Percentiles rank a stretch among this genome's conserved stretches.
Evolutionary conservation across 1,284 basidiomycete species (phyloP).

Genomic region (Ganoderma lingzhi): DNA sequence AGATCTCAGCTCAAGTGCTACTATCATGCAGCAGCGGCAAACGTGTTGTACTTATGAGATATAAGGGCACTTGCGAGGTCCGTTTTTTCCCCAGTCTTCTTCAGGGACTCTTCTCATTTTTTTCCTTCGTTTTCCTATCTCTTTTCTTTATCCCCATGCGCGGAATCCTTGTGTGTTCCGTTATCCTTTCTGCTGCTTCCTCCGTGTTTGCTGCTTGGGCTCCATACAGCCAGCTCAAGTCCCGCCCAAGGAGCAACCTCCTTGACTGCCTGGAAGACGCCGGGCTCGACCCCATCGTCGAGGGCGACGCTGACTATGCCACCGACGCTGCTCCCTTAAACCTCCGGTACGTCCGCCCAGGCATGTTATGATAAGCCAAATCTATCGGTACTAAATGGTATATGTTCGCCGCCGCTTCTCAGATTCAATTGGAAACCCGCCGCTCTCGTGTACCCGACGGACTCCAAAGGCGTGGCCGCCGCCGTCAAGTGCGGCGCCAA

Average conservation of each 20-base stretch:
- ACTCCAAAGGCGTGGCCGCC: constrained; percentile 8
- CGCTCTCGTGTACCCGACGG: constrained; percentile 15
- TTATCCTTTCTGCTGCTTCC: constrained; percentile 14
- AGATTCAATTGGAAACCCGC: constrained; percentile 17
- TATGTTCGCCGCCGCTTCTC: neutral
- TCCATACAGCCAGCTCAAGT: constrained; percentile 11
- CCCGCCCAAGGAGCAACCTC: constrained; percentile 8
- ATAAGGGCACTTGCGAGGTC: neutral
- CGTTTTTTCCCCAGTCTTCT: constrained; percentile 2
- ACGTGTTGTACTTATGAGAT: neutral
- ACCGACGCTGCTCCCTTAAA: constrained; percentile 19
- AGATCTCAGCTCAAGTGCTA: neutral
- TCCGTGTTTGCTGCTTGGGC: constrained; percentile 15
- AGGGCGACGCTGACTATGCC: constrained; percentile 17
- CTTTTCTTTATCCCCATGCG: constrained; percentile 9
- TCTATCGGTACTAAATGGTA: neutral
- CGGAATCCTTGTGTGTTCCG: constrained; percentile 4
- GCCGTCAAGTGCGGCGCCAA: constrained; percentile 18
- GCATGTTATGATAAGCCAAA: neutral
- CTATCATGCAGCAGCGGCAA: neutral
- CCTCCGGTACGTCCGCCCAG: constrained; percentile 14
- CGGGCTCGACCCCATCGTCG: constrained; percentile 16
- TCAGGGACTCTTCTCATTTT: neutral
- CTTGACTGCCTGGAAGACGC: constrained; percentile 15
- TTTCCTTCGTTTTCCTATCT: neutral